Evolutionary conservation across 805 yeast genomes (phyloP).

Genomic region (Cyberlindnera euphorbiiphila): DNA sequence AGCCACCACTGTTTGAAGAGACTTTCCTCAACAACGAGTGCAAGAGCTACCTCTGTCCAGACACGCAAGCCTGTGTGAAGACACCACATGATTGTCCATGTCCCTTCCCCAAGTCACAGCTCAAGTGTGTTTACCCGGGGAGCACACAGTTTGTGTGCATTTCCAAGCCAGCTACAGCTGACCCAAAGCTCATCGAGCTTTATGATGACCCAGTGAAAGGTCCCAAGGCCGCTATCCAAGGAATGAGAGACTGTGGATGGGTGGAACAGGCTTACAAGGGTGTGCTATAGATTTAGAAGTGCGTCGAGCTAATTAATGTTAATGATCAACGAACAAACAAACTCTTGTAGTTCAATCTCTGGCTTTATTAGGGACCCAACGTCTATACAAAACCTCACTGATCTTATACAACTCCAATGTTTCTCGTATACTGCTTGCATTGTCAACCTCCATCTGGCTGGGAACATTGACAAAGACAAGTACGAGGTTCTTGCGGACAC

Average conservation of each 20-base stretch:
- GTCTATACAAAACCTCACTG: conserved; percentile 62
- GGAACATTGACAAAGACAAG: conserved; percentile 64
- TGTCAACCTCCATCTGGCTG: conserved; percentile 29
- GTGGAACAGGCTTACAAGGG: conserved; percentile 71
- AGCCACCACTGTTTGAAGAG: conserved; percentile 33
- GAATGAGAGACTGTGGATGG: conserved; percentile 81
- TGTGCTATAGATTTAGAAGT: conserved; percentile 34
- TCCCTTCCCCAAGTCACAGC: conserved; percentile 79
- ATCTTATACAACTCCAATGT: conserved; percentile 38
- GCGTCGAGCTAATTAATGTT: too few species aligned
- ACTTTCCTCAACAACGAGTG: conserved; percentile 45
- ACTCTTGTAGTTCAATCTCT: conserved; percentile 65
- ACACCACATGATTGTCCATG: conserved; percentile 79
- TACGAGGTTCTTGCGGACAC: conserved; percentile 77
- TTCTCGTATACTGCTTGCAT: conserved; percentile 4
- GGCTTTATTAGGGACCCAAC: conserved; percentile 86
- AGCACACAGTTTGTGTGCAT: conserved; percentile 69
- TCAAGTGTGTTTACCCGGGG: conserved; percentile 75
- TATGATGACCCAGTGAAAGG: conserved; percentile 46
- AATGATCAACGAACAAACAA: too few species aligned
- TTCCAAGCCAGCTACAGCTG: conserved; percentile 64
- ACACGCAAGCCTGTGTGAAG: conserved; percentile 74
- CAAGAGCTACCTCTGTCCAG: conserved; percentile 71
- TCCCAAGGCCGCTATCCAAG: conserved; percentile 42
- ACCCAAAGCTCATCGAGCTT: conserved; percentile 32